Evolutionary conservation across 306 rosid species (phyloP).

Genomic region (Lathyrus aphaca): DNA sequence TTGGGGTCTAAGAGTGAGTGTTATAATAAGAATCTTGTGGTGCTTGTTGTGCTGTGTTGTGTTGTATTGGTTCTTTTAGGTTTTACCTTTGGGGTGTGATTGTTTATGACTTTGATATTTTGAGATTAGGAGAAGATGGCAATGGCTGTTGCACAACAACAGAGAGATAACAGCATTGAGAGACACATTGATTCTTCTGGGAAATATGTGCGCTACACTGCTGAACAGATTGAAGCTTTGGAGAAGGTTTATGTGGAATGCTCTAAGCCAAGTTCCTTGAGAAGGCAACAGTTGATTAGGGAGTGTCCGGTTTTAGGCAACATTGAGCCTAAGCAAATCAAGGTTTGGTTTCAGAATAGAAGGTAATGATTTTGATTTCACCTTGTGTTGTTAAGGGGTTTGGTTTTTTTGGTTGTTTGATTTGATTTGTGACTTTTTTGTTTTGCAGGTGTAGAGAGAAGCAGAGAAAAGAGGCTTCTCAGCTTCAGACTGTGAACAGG

Average conservation of each 20-base stretch:
- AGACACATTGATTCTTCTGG: constrained; percentile 82
- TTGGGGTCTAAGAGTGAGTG: constrained; percentile 23
- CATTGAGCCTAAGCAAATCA: constrained; percentile 97
- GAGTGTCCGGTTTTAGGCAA: constrained; percentile 89
- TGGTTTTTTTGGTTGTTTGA: constrained; percentile 3
- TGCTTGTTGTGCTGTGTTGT: neutral
- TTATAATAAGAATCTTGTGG: constrained; percentile 5
- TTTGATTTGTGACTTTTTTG: constrained; percentile 20
- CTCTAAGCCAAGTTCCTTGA: constrained; percentile 90
- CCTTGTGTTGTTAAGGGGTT: neutral
- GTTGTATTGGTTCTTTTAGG: neutral
- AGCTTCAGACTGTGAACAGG: constrained; percentile 91
- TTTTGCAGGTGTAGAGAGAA: constrained; percentile 90
- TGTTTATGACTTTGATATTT: neutral
- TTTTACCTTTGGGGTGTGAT: constrained; percentile 5
- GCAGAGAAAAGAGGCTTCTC: constrained; percentile 92
- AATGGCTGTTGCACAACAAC: constrained; percentile 79
- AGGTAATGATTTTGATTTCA: constrained; percentile 49
- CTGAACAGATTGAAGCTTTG: constrained; percentile 94
- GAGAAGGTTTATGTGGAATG: constrained; percentile 90
- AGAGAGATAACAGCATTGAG: constrained; percentile 77
- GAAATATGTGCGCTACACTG: constrained; percentile 86
- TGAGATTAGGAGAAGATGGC: constrained; percentile 60
- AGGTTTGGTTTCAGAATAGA: constrained; percentile 99
- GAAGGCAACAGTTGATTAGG: constrained; percentile 87